Evolutionary conservation across 306 rosid genomes (phyloP), one percentile per base, ranked within the genome.

Genomic region (Quercus robur): DNA sequence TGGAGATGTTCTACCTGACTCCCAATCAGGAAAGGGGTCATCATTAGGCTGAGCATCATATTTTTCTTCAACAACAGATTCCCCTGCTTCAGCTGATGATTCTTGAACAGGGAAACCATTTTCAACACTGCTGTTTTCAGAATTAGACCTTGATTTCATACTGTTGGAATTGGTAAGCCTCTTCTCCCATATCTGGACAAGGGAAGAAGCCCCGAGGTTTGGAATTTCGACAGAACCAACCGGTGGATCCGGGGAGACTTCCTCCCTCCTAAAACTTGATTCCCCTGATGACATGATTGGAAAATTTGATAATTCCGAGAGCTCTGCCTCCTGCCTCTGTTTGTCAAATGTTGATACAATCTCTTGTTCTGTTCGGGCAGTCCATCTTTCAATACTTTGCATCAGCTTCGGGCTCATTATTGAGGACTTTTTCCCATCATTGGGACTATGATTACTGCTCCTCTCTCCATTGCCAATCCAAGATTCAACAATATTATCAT

Each of bases 181-280:
- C 76, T 85, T 91, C 82, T 95, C 99, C 99, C 99, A 95, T 61
- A 95, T 89, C 31, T 87, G 97, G 57, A 95, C 99, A 0, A 95
- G 91, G 30, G 96, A 93, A 33, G 98, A 92, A 14, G 99, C 98
- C 12, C 91, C 94, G 1, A 86, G 83, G 10, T 80, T 89, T 0
- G 86, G 41, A 59, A 28, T 75, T 52, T 72, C 82, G 0, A 74
- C 78, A 18, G 85, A 78, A 12, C 73, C 30, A 4, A 83, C 89
- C 13, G 81, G 76, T 11, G 86, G 81, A 56, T 46, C 4, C 8
- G 78, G 62, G 2, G 83, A 71, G 5, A 21, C 86, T 35, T 76
- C 86, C 67, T 81, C 86, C 67, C 75, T 84, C 26, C 66, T 46
- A 12, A 74, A 57, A 15, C 75, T 77, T 4, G 81, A 78, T 57